Evolutionary conservation across 352 stramenopile genomes (phyloP).

Genomic region (Globisporangium paroecandrum): DNA sequence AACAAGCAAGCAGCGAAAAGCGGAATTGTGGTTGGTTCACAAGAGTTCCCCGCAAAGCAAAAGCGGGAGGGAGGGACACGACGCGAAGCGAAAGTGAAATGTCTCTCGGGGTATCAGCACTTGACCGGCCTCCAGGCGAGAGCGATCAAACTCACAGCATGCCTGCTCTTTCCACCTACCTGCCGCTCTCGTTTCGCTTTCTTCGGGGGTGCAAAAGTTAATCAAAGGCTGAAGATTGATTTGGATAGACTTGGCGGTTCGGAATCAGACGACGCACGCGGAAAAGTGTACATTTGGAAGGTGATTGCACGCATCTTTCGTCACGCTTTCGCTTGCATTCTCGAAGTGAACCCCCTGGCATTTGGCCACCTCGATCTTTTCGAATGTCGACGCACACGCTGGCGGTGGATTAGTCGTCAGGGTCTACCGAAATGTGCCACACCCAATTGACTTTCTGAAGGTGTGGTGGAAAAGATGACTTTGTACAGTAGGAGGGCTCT

Average conservation of each 20-base stretch:
- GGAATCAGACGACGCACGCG: background rate
- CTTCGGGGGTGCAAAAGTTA: background rate
- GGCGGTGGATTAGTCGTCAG: no score
- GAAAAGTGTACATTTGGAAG: background rate
- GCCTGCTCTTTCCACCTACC: background rate
- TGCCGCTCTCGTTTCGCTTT: background rate
- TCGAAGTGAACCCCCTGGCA: background rate
- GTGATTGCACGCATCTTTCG: background rate
- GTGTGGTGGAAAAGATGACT: no score
- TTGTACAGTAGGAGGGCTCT: no score
- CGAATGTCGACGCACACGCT: no score
- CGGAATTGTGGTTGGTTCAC: background rate
- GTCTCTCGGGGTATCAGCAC: background rate
- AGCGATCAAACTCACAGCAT: background rate
- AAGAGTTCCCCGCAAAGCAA: background rate
- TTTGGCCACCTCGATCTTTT: background rate
- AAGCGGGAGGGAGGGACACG: background rate
- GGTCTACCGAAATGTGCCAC: no score
- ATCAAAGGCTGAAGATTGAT: background rate
- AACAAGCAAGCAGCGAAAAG: constrained; percentile 3
- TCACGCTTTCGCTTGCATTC: background rate
- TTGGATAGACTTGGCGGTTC: background rate
- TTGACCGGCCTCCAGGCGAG: background rate
- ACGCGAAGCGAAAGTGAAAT: background rate
- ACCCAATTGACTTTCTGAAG: no score